Conservation (phyloP, 805 yeast genomes). For the Kuraishia cidri region DNA sequence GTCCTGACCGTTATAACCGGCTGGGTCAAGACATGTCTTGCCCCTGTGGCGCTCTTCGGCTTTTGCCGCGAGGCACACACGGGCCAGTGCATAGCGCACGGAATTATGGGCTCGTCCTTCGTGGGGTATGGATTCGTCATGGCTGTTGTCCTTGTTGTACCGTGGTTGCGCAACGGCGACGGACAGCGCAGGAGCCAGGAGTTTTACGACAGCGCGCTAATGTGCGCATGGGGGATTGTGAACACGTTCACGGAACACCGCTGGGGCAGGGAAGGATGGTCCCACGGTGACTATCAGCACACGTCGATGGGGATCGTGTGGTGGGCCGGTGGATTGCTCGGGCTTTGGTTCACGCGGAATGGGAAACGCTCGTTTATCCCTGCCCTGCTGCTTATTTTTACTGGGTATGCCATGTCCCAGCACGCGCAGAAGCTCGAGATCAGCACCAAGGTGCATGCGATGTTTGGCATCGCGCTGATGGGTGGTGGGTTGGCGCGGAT, state of each 20-base stretch:
- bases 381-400: slow-evolving; percentile 69
- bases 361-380: slow-evolving; percentile 72
- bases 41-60: slow-evolving; percentile 78
- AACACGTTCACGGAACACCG: slow-evolving; percentile 96
- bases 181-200: slow-evolving; percentile 59
- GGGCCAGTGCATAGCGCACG: slow-evolving; percentile 96
- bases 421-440: slow-evolving; percentile 71
- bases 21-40: slow-evolving; percentile 74
- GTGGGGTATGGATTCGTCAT: slow-evolving; percentile 71
- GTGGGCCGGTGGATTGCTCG: slow-evolving; percentile 92
- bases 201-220: slow-evolving; percentile 70
- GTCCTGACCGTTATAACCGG: slow-evolving; percentile 45
- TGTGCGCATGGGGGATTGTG: slow-evolving; percentile 86
- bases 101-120: slow-evolving; percentile 92
- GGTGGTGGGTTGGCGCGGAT: slow-evolving; percentile 70
- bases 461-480: slow-evolving; percentile 80
- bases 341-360: slow-evolving; percentile 65
- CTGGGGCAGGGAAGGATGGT: slow-evolving; percentile 88
- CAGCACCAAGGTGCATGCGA: slow-evolving; percentile 79
- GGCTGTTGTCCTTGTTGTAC: slow-evolving; percentile 56
- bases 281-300: slow-evolving; percentile 90
- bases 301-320: slow-evolving; percentile 95
- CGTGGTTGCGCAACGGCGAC: slow-evolving; percentile 58
- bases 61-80: slow-evolving; percentile 79
- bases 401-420: slow-evolving; percentile 93